Evolutionary conservation across 179 eudicot species (phyloP), one percentile per base, ranked within the genome.

Genomic region (Kewa caespitosa): DNA sequence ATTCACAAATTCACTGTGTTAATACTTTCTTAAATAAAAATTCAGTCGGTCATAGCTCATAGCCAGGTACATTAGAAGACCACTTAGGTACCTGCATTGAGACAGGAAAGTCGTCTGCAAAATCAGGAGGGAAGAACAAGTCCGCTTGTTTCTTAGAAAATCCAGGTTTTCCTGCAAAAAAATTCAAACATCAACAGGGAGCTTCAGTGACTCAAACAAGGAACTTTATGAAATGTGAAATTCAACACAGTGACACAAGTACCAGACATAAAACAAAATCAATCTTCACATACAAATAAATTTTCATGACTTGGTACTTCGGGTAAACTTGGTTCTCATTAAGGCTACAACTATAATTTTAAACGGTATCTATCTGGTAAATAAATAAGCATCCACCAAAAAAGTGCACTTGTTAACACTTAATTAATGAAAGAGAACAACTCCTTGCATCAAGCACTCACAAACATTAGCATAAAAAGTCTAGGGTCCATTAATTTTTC

Each of bases 51-150:
- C 46, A 42, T 7, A 15, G 46, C 10, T 42, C 46, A 42, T 42
- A 42, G 46, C 46, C 8, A 42, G 46, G 46, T 42, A n/a, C n/a
- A 15, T 42, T 42, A 15, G 15, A 42, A 42, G 15, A 15, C 46
- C 46, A 42, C 8, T 7, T 42, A 7, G 27, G 27, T 75, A 94
- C 98, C 98, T 94, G 98, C 98, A 94, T 94, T 70, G 97, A 81
- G 38, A 94, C 98, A 5, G 97, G 97, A 80, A 94, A 94, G 73
- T 94, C 97, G 54, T 94, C 98, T 32, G 87, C 93, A 86, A 94
- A 94, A 84, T 94, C 98, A 33, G 97, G 98, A 77, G 98, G 98
- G 67, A 94, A 94, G 81, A 92, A 94, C 18, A 94, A 89, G 86
- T 94, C 97, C 38, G 96, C 97, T 81, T 94, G 98, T 74, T 94